Evolutionary conservation across 2,329 filamentous ascomycete genomes (phyloP).

Genomic region (Fusarium algeriense): DNA sequence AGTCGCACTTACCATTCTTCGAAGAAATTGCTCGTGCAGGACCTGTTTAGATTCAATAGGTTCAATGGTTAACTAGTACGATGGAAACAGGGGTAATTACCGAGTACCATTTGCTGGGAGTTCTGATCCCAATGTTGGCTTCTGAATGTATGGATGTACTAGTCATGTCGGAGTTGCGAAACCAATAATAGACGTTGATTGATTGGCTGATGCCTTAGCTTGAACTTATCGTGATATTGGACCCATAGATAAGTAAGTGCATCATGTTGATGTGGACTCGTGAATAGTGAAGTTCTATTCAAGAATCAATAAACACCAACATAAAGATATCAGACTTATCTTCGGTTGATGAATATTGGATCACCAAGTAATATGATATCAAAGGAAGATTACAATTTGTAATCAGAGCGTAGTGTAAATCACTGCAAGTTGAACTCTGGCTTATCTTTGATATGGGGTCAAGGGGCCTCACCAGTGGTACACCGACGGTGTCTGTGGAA

Average conservation of each 20-base stretch:
- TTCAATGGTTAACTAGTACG: neutral
- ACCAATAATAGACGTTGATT: neutral
- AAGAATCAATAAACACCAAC: neutral
- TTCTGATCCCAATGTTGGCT: neutral
- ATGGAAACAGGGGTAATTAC: neutral
- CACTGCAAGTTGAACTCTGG: too few relatives aligned
- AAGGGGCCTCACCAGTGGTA: too few relatives aligned
- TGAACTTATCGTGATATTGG: neutral
- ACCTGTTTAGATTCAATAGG: neutral
- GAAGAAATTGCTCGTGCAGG: neutral
- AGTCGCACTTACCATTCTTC: neutral
- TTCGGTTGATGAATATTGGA: too few relatives aligned
- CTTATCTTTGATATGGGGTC: too few relatives aligned
- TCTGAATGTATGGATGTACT: neutral
- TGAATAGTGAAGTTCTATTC: neutral
- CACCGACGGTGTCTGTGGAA: too few relatives aligned
- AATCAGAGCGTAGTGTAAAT: too few relatives aligned
- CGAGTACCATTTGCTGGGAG: neutral
- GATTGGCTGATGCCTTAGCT: neutral
- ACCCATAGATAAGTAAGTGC: too few relatives aligned
- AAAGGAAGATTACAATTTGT: too few relatives aligned
- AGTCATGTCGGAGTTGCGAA: neutral
- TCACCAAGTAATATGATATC: too few relatives aligned
- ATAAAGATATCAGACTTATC: too few relatives aligned
- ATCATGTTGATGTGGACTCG: too few relatives aligned